phyloP scores from a whole-genome alignment of 345 rosid genomes.

The Citrus glauca region DNA sequence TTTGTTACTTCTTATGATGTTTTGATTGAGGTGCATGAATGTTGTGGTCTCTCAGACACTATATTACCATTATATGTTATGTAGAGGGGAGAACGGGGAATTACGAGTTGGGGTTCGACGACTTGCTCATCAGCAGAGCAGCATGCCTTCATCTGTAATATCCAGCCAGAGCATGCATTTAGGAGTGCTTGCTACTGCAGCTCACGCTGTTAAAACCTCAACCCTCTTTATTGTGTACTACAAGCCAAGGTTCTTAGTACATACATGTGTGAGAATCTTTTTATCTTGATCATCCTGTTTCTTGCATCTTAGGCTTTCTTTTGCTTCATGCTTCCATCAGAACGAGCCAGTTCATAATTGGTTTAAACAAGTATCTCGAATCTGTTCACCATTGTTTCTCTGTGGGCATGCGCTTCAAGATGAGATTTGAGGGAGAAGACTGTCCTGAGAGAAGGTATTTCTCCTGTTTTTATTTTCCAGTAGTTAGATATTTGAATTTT shows the following conservation, averaged over 20 bases:
- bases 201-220: constrained; percentile 58
- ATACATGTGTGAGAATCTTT: not conserved
- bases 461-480: not conserved
- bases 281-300: not conserved
- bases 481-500: not conserved
- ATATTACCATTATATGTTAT: not conserved
- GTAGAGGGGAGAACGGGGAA: constrained; percentile 53
- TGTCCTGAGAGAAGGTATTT: constrained; percentile 64
- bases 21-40: constrained; percentile 2
- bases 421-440: constrained; percentile 83
- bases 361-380: constrained; percentile 55
- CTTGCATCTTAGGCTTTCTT: not conserved
- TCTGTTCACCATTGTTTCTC: constrained; percentile 41
- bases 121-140: constrained; percentile 43
- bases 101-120: constrained; percentile 66
- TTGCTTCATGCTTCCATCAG: constrained; percentile 29
- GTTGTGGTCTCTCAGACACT: not conserved
- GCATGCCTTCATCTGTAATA: constrained; percentile 63
- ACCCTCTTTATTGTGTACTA: constrained; percentile 66
- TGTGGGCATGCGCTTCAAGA: constrained; percentile 68
- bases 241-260: constrained; percentile 56
- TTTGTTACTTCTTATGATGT: not conserved
- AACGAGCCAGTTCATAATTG: constrained; percentile 60
- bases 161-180: constrained; percentile 83
- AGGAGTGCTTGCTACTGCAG: constrained; percentile 83